Percentiles rank a stretch among this genome's conserved stretches.
These are phyloP conservation scores for Cutaneotrichosporon mucoides DNA, from an alignment of 1,284 basidiomycete species.

Conservation along the genomic window DNA sequence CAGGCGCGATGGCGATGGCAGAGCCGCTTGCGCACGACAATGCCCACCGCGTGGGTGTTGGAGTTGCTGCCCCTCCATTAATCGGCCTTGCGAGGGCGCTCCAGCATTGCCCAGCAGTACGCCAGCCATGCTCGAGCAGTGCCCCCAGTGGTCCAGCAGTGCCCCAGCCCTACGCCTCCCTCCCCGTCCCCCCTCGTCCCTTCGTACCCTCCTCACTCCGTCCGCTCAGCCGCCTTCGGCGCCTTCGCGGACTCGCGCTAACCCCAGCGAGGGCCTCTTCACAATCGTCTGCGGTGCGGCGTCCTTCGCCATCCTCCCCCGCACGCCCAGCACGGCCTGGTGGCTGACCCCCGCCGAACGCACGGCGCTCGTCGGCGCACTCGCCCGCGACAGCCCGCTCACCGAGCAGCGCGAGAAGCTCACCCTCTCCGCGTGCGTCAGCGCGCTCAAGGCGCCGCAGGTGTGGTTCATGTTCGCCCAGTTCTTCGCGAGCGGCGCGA, in stretches of 20 bases:
- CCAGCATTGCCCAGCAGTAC: no score
- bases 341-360: conserved; percentile 52
- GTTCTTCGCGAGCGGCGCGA: conserved; percentile 21
- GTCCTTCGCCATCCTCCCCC: conserved; percentile 54
- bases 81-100: no score
- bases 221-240: no score
- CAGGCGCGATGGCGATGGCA: no score
- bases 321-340: conserved; percentile 42
- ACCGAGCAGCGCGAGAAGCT: conserved; percentile 50
- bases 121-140: no score
- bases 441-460: conserved; percentile 28
- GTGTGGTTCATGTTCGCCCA: conserved; percentile 26
- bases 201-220: no score
- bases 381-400: conserved; percentile 20
- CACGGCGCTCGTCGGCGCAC: conserved; percentile 42
- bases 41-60: no score
- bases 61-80: no score
- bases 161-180: no score
- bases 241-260: neutral
- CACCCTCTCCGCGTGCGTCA: conserved; percentile 52
- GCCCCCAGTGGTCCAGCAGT: no score
- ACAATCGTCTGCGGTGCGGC: conserved; percentile 50
- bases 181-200: no score
- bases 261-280: conserved; percentile 47
- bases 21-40: no score